These are phyloP conservation scores for Xenoacremonium recifei DNA, from an alignment of 2,329 filamentous ascomycete genomes.

Conservation along the genomic window DNA sequence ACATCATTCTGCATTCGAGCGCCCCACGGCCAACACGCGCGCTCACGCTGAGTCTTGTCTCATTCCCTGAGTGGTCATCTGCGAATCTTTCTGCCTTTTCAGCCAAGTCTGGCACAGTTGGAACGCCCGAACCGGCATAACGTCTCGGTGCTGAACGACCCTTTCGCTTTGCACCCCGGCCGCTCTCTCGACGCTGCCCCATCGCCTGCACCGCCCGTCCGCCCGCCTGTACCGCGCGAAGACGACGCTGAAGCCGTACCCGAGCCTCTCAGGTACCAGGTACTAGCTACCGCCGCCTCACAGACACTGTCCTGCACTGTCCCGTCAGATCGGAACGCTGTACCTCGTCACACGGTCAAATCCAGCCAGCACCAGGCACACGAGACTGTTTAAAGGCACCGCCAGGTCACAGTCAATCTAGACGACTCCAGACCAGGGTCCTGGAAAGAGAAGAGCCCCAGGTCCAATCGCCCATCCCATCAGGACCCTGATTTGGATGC, in stretches of 20 bases:
- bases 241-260: not conserved
- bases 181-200: not conserved
- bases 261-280: too few species aligned
- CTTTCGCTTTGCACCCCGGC: not conserved
- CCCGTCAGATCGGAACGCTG: too few species aligned
- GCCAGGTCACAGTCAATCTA: not conserved
- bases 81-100: constrained; percentile 4
- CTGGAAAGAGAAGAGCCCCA: too few species aligned
- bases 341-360: too few species aligned
- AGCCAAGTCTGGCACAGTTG: constrained; percentile 7
- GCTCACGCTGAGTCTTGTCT: constrained; percentile 8
- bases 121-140: too few species aligned
- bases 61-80: constrained; percentile 12
- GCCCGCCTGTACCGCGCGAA: not conserved
- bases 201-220: not conserved
- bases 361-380: too few species aligned
- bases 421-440: too few species aligned
- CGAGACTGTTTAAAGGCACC: not conserved
- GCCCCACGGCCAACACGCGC: constrained; percentile 9
- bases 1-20: constrained; percentile 8
- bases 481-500: constrained; percentile 20
- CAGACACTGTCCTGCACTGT: too few species aligned
- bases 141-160: too few species aligned
- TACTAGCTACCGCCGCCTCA: too few species aligned
- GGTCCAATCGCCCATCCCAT: not conserved